Conservation (phyloP, 768 basidiomycete genomes). For the Hydnomerulius pinastri region DNA sequence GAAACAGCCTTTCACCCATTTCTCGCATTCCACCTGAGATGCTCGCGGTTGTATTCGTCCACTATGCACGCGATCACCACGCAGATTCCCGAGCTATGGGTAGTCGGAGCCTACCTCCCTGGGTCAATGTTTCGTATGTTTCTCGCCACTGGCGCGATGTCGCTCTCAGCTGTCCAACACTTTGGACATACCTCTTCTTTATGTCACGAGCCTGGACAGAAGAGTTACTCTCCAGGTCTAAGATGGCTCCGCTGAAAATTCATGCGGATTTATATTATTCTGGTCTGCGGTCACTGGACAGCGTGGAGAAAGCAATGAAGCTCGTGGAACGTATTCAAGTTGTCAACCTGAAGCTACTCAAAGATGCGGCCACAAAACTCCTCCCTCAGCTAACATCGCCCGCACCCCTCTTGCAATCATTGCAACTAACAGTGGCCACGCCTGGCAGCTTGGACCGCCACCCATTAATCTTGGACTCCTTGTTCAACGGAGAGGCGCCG, state of each 20-base stretch:
- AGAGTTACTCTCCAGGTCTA: conserved; percentile 48
- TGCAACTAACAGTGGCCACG: conserved; percentile 24
- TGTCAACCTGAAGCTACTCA: conserved; percentile 27
- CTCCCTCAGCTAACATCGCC: conserved; percentile 22
- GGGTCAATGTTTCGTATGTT: conserved; percentile 25
- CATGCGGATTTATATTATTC: conserved; percentile 29
- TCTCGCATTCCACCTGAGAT: conserved; percentile 23
- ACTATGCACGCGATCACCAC: conserved; percentile 2
- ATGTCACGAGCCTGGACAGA: conserved; percentile 37
- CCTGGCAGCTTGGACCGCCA: conserved; percentile 17
- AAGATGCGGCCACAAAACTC: conserved; percentile 26
- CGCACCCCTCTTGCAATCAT: conserved; percentile 36
- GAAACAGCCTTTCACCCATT: conserved; percentile 18
- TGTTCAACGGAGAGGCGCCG: conserved; percentile 36
- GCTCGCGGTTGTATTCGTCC: conserved; percentile 24
- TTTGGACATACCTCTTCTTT: conserved; percentile 43
- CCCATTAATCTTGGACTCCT: conserved; percentile 25
- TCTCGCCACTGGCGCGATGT: conserved; percentile 45
- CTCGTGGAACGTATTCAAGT: conserved; percentile 37
- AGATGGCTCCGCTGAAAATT: conserved; percentile 34
- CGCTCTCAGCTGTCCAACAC: conserved; percentile 39
- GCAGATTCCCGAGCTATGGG: not conserved
- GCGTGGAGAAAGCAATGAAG: conserved; percentile 33
- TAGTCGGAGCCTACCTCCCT: conserved; percentile 10
- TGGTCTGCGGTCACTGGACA: conserved; percentile 24